phyloP scores from a whole-genome alignment of 495 filamentous ascomycete species.

The Glonium stellatum region DNA sequence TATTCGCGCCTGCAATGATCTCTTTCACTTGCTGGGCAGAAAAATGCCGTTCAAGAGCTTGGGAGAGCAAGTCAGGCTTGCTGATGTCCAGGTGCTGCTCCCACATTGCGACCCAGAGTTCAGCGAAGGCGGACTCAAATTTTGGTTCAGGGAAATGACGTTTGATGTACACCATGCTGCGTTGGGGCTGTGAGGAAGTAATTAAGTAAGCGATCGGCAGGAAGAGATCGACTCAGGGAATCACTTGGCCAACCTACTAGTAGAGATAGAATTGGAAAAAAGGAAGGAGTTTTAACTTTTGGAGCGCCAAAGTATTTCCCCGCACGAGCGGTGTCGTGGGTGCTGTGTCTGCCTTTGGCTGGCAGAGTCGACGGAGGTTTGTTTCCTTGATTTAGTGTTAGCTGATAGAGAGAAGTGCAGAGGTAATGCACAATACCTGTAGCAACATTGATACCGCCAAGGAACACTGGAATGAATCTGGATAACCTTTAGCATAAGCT shows the following conservation, averaged over 20 bases:
- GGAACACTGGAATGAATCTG: conserved; percentile 62
- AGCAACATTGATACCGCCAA: conserved; percentile 64
- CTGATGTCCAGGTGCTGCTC: conserved; percentile 43
- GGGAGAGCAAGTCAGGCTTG: conserved; percentile 39
- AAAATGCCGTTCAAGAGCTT: conserved; percentile 37
- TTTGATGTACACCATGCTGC: conserved; percentile 61
- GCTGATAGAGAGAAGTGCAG: not conserved
- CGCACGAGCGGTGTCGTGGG: conserved; percentile 50
- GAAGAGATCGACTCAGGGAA: not conserved
- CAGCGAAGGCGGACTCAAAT: conserved; percentile 42
- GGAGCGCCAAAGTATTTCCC: conserved; percentile 47
- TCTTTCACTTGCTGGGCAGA: conserved; percentile 39
- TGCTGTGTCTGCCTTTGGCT: conserved; percentile 54
- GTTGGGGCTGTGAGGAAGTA: conserved; percentile 45
- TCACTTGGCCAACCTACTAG: conserved; percentile 30
- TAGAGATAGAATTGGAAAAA: conserved; percentile 48
- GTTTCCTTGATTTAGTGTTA: conserved; percentile 46
- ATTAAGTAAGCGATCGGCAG: not conserved
- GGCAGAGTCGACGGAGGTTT: conserved; percentile 65
- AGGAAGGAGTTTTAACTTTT: conserved; percentile 40
- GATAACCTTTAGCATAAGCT: not conserved
- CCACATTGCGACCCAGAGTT: conserved; percentile 45
- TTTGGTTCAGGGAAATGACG: conserved; percentile 18
- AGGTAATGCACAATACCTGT: conserved; percentile 43
- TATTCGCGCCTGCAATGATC: conserved; percentile 46